Conservation (phyloP, 257 asterid genomes). For the Solanum habrochaites region DNA sequence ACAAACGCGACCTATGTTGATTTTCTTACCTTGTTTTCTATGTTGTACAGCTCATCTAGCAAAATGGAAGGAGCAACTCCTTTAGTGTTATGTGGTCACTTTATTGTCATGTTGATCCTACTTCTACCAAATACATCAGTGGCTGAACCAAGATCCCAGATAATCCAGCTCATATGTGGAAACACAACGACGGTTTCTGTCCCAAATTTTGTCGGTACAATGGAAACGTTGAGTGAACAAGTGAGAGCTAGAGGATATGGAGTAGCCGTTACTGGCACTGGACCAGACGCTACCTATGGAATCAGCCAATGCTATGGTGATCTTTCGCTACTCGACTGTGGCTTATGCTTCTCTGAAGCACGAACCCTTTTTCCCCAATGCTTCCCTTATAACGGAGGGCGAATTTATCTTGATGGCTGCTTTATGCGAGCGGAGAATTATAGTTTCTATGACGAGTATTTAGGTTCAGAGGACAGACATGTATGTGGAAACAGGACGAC, state of each 20-base stretch:
- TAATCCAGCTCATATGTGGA: constrained; percentile 2
- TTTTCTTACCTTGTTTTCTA: background rate
- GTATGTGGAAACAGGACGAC: constrained; percentile 49
- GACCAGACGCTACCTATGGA: constrained; percentile 1
- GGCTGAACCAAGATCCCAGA: constrained; percentile 10
- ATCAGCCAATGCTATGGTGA: constrained; percentile 19
- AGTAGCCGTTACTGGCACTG: background rate
- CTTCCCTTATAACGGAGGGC: background rate
- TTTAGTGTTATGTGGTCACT: background rate
- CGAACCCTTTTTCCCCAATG: constrained; percentile 1
- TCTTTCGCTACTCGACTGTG: constrained; percentile 10
- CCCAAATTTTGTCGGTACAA: background rate
- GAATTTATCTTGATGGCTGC: constrained; percentile 16
- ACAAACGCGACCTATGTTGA: background rate
- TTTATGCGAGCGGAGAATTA: constrained; percentile 9
- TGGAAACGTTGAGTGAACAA: background rate
- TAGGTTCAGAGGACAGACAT: constrained; percentile 28
- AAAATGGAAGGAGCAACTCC: background rate
- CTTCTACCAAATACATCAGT: background rate
- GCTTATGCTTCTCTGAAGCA: constrained; percentile 8
- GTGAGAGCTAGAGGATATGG: background rate
- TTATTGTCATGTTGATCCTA: background rate
- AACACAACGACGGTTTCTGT: background rate
- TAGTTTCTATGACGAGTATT: constrained; percentile 6
- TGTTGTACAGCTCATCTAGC: background rate